These are phyloP conservation scores for Rosellinia necatrix DNA, from an alignment of 2,329 filamentous ascomycete genomes.

Conservation along the genomic window DNA sequence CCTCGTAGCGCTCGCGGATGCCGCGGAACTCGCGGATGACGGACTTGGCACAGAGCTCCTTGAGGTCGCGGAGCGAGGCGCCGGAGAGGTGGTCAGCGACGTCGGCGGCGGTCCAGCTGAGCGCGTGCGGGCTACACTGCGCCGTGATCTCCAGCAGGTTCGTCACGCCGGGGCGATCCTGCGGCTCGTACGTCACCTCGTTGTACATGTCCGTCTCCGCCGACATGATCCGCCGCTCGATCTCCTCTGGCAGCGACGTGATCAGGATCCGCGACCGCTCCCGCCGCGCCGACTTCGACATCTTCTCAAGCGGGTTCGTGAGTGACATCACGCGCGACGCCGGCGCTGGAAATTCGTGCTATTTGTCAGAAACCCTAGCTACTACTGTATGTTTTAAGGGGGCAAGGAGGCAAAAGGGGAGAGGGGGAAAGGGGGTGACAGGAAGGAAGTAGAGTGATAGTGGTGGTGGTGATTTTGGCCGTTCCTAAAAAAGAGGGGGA, in stretches of 20 bases:
- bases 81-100: conserved; percentile 42
- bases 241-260: conserved; percentile 68
- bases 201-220: conserved; percentile 77
- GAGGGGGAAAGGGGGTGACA: neutral
- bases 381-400: neutral
- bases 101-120: conserved; percentile 35
- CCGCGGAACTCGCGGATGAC: conserved; percentile 57
- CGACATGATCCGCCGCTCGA: conserved; percentile 69
- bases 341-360: conserved; percentile 58
- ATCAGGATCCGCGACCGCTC: conserved; percentile 79
- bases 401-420: neutral
- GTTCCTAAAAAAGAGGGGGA: neutral
- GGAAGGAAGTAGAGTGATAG: neutral
- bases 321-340: conserved; percentile 90
- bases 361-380: neutral
- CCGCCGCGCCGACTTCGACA: conserved; percentile 87
- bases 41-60: conserved; percentile 64
- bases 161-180: conserved; percentile 75
- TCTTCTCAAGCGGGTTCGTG: conserved; percentile 76
- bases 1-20: conserved; percentile 55
- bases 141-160: conserved; percentile 85
- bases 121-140: conserved; percentile 60
- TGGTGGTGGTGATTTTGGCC: neutral
- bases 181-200: conserved; percentile 73
- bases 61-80: conserved; percentile 62